phyloP scores from a whole-genome alignment of 345 rosid species.

The Dimocarpus longan region DNA sequence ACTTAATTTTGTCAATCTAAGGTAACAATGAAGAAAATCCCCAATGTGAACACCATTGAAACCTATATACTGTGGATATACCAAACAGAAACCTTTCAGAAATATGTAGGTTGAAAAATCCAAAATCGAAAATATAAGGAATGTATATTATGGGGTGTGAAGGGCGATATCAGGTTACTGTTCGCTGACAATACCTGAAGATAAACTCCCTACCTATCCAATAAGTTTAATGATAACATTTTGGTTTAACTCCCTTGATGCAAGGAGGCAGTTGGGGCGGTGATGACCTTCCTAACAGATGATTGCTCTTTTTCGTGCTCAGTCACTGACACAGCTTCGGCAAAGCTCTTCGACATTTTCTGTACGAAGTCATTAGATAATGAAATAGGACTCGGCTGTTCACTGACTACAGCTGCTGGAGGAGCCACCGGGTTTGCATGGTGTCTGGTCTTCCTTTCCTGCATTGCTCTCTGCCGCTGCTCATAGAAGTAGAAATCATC shows the following conservation, averaged over 20 bases:
- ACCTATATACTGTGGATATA: constrained; percentile 7
- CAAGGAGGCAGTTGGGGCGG: constrained; percentile 13
- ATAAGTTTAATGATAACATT: neutral
- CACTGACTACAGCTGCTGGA: constrained; percentile 24
- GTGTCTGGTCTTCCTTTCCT: constrained; percentile 64
- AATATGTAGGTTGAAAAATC: neutral
- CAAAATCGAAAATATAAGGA: neutral
- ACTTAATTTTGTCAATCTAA: constrained; percentile 12
- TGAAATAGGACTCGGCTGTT: constrained; percentile 23
- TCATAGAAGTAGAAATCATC: constrained; percentile 83
- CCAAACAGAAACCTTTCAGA: constrained; percentile 10
- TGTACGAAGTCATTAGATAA: constrained; percentile 38
- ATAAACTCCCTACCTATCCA: constrained; percentile 11
- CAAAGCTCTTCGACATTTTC: constrained; percentile 63
- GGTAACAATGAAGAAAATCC: constrained; percentile 18
- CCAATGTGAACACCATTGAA: constrained; percentile 12
- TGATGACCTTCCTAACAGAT: constrained; percentile 7
- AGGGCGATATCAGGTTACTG: constrained; percentile 7
- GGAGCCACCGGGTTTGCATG: constrained; percentile 33
- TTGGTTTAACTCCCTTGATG: constrained; percentile 11
- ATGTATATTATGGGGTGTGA: neutral
- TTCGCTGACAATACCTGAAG: neutral
- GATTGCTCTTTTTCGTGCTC: constrained; percentile 18
- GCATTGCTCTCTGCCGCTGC: constrained; percentile 70
- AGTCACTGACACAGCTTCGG: constrained; percentile 50